These are phyloP conservation scores for Schizothecium vesticola DNA, from an alignment of 495 filamentous ascomycete genomes.

Conservation along the genomic window DNA sequence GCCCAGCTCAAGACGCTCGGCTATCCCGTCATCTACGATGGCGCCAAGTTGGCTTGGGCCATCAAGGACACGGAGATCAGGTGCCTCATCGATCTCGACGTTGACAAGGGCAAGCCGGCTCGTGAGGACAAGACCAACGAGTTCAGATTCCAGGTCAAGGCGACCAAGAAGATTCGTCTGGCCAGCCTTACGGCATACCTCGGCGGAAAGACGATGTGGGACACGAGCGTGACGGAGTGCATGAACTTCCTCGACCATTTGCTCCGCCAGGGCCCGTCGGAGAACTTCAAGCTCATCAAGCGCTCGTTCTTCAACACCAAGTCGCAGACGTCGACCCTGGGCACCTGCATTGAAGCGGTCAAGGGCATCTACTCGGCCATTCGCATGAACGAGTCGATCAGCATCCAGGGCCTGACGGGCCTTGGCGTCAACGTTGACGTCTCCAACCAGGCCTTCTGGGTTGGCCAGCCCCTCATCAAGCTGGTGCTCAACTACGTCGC, in stretches of 20 bases:
- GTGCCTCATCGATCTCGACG: conserved; percentile 61
- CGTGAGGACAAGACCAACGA: conserved; percentile 35
- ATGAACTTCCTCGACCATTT: conserved; percentile 90
- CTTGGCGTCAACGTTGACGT: conserved; percentile 80
- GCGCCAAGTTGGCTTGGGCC: conserved; percentile 67
- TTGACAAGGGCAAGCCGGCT: conserved; percentile 42
- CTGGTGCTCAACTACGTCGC: conserved; percentile 22
- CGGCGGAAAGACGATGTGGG: conserved; percentile 48
- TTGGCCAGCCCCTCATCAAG: conserved; percentile 31
- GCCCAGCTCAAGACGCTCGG: conserved; percentile 37
- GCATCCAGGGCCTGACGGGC: conserved; percentile 41
- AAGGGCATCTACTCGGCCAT: conserved; percentile 83
- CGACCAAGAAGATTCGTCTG: conserved; percentile 58
- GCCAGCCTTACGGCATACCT: conserved; percentile 61
- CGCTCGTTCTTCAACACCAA: conserved; percentile 67
- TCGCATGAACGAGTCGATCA: conserved; percentile 47
- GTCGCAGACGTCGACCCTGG: conserved; percentile 7
- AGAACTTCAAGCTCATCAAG: conserved; percentile 60
- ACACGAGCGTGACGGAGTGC: conserved; percentile 64
- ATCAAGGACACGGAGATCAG: conserved; percentile 37
- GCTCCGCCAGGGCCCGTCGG: conserved; percentile 67
- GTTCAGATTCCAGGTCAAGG: conserved; percentile 53
- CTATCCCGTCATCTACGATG: conserved; percentile 67
- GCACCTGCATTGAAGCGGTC: conserved; percentile 58
- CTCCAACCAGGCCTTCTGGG: conserved; percentile 73